Percentiles rank a stretch among this genome's conserved stretches.
These are phyloP conservation scores for Verticillium nubilum DNA, from an alignment of 2,329 filamentous ascomycete genomes.

Conservation along the genomic window DNA sequence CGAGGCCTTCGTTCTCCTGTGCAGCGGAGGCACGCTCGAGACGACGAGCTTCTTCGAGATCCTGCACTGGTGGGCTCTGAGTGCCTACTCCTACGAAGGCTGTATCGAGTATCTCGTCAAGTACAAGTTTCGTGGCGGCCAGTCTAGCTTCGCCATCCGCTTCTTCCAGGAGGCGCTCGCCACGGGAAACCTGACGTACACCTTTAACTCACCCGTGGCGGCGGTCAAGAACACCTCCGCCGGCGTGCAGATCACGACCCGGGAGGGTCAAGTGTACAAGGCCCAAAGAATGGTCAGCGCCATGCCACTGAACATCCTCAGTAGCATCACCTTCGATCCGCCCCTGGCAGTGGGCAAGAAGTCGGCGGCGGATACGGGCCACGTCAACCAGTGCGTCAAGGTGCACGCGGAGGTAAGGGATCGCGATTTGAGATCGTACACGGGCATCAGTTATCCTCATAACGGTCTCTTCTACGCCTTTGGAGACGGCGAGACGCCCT, in stretches of 20 bases:
- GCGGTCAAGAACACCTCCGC: slow-evolving; percentile 20
- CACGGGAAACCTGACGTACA: slow-evolving; percentile 31
- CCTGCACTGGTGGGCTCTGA: slow-evolving; percentile 38
- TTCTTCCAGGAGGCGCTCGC: slow-evolving; percentile 37
- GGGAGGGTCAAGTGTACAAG: slow-evolving; percentile 21
- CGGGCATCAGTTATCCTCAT: slow-evolving; percentile 34
- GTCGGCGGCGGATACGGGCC: slow-evolving; percentile 29
- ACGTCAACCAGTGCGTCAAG: slow-evolving; percentile 40
- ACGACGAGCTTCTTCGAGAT: slow-evolving; percentile 40
- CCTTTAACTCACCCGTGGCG: slow-evolving; percentile 31
- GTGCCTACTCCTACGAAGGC: slow-evolving; percentile 32
- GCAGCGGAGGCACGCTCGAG: slow-evolving; percentile 34
- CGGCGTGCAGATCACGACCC: slow-evolving; percentile 26
- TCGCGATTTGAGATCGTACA: slow-evolving; percentile 34
- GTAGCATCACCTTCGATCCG: slow-evolving; percentile 32
- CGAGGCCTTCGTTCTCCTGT: slow-evolving; percentile 35
- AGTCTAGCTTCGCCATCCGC: slow-evolving; percentile 36
- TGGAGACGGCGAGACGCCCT: slow-evolving; percentile 37
- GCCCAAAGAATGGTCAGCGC: slow-evolving; percentile 31
- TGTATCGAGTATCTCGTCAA: slow-evolving; percentile 32
- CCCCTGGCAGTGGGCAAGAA: slow-evolving; percentile 27
- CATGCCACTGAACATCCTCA: slow-evolving; percentile 38
- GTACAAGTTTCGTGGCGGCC: slow-evolving; percentile 36
- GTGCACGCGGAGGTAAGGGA: slow-evolving; percentile 38
- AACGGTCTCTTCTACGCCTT: slow-evolving; percentile 36